Evolutionary conservation across 108 stramenopile genomes (phyloP), one percentile per base, ranked within the genome.

Genomic region (Epithemia pelagica): DNA sequence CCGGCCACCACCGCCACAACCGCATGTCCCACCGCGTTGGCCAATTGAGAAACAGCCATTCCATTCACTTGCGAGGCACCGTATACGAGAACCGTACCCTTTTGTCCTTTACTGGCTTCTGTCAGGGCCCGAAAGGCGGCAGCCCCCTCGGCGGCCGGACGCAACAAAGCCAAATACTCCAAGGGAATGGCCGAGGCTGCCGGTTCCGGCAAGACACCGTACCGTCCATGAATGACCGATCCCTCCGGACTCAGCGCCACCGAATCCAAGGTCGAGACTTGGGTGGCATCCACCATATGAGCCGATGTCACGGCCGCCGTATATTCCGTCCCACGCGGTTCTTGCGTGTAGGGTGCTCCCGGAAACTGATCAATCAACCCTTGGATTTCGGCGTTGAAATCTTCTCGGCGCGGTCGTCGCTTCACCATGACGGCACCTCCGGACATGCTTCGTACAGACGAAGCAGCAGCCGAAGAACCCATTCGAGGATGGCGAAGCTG

Each of bases 1-100:
- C 82, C 82, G 55, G 77, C 85, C 22, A 92, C 86, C 31, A 92
- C 91, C 10, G 84, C 91, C 28, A 89, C 84, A 26, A 92, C 91
- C 18, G 91, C 87, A 62, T 81, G 64, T 31, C 51, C 58, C 53
- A 80, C 84, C 18, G 69, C 59, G 2, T 75, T 58, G 8, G 86
- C 88, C 51, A 92, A 61, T 71, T 92, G 91, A 22, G 82, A 74
- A 18, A 80, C 81, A 0, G 88, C 73, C 73, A 88, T 62, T 19
- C 83, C 91, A 54, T 76, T 78, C 27, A 88, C 79, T 61, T 86
- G 78, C 37, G 73, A 62, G n/a, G 91, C 91, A 61, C 91, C 91
- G 64, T 82, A 88, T 19, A 92, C 84, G 30, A 92, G 54, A 20
- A 92, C 65, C 1, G 91, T 92, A n/a, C 88, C 88, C 19, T 69